Evolutionary conservation across 352 stramenopile genomes (phyloP).

Genomic region (Globisporangium takayamanum): DNA sequence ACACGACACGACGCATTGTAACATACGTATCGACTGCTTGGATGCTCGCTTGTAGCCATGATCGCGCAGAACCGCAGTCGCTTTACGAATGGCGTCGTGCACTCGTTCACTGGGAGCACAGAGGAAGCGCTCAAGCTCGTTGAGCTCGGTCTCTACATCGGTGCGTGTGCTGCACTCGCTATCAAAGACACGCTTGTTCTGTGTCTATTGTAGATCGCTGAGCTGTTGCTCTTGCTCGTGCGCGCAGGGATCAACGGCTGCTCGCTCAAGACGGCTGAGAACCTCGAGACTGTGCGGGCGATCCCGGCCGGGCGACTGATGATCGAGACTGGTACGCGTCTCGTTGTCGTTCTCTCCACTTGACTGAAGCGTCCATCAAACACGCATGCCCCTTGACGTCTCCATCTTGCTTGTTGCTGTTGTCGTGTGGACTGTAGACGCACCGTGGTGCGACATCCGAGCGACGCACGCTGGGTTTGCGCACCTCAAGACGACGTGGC

Average conservation of each 20-base stretch:
- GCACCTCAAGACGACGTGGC: constrained; percentile 87
- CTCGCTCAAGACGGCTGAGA: constrained; percentile 93
- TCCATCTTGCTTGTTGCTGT: background rate
- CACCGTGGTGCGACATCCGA: constrained; percentile 96
- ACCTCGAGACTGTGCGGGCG: constrained; percentile 88
- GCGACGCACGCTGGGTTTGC: constrained; percentile 88
- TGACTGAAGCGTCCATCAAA: background rate
- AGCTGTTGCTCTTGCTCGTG: background rate
- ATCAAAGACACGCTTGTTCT: background rate
- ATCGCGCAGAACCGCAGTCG: constrained; percentile 56
- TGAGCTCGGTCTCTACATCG: constrained; percentile 93
- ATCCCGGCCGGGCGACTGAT: constrained; percentile 91
- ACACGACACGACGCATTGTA: background rate
- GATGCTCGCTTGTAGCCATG: constrained; percentile 31
- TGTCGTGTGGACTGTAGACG: constrained; percentile 47
- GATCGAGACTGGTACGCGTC: constrained; percentile 86
- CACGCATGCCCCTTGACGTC: background rate
- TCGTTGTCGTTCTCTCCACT: background rate
- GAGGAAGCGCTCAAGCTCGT: constrained; percentile 91
- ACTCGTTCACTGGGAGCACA: constrained; percentile 93
- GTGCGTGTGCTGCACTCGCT: constrained; percentile 20
- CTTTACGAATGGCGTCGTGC: constrained; percentile 90
- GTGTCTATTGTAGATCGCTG: background rate
- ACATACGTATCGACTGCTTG: background rate
- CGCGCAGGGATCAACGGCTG: constrained; percentile 91